Conservation (phyloP, 2,329 filamentous ascomycete species). For the Pseudogymnoascus sp. region DNA sequence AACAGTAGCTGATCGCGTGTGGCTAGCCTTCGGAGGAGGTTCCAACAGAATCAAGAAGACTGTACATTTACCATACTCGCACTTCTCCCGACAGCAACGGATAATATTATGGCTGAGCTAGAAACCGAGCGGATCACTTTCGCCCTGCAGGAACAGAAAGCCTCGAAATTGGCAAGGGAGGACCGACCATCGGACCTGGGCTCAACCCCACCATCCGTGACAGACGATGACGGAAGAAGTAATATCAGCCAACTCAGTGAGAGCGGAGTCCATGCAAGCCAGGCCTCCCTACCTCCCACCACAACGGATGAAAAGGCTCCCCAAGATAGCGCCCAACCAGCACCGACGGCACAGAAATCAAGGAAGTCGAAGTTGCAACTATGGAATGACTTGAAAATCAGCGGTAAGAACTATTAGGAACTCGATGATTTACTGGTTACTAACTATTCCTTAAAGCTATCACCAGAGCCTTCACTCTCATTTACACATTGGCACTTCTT, state of each 20-base stretch:
- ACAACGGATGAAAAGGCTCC: slow-evolving; percentile 36
- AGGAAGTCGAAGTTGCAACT: slow-evolving; percentile 83
- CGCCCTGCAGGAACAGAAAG: slow-evolving; percentile 91
- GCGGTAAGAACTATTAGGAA: slow-evolving; percentile 53
- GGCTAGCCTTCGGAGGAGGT: slow-evolving; percentile 78
- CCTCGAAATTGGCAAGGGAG: slow-evolving; percentile 57
- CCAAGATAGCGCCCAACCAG: slow-evolving; percentile 36
- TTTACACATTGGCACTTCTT: slow-evolving; percentile 85
- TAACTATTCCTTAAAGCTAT: slow-evolving; percentile 54
- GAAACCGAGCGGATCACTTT: slow-evolving; percentile 90
- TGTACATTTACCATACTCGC: slow-evolving; percentile 98
- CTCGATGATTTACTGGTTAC: slow-evolving; percentile 13
- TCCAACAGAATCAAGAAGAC: slow-evolving; percentile 98
- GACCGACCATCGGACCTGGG: slow-evolving; percentile 39
- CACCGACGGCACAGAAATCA: slow-evolving; percentile 37
- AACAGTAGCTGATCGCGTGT: slow-evolving; percentile 17
- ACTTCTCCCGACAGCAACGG: slow-evolving; percentile 81
- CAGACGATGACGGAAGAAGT: slow-evolving; percentile 78
- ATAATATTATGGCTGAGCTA: slow-evolving; percentile 80
- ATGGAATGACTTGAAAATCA: slow-evolving; percentile 96
- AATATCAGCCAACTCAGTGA: slow-evolving; percentile 71
- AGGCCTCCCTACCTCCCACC: slow-evolving; percentile 54
- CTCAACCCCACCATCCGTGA: slow-evolving; percentile 53
- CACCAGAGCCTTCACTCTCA: slow-evolving; percentile 80
- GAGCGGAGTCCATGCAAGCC: slow-evolving; percentile 76